phyloP scores from a whole-genome alignment of 2,329 filamentous ascomycete genomes.

The Helminthosporium solani region DNA sequence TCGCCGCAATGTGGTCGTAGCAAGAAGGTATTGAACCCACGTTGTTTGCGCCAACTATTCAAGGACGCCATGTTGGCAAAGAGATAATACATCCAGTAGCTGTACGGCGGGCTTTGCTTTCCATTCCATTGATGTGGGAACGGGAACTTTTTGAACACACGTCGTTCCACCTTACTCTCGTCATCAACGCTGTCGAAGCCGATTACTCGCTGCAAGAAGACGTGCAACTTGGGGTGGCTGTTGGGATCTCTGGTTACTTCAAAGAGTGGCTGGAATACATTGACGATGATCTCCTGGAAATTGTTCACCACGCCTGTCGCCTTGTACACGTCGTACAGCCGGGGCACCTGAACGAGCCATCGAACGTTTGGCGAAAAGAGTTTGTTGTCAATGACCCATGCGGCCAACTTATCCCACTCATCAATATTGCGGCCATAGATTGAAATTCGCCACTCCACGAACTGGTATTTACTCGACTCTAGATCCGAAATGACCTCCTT shows the following conservation, averaged over 20 bases:
- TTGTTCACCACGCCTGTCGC: constrained; percentile 80
- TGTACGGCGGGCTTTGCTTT: constrained; percentile 95
- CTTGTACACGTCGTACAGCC: constrained; percentile 95
- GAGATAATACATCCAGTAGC: constrained; percentile 98
- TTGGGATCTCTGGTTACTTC: constrained; percentile 87
- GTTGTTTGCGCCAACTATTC: constrained; percentile 85
- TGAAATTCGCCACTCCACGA: constrained; percentile 98
- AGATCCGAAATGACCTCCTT: constrained; percentile 97
- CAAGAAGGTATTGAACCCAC: constrained; percentile 94
- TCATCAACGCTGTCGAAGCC: constrained; percentile 98
- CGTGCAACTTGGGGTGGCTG: constrained; percentile 86
- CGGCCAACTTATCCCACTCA: constrained; percentile 97
- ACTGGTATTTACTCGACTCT: constrained; percentile 98
- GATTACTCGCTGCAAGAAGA: constrained; percentile 93
- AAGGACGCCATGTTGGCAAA: constrained; percentile 92
- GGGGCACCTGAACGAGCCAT: constrained; percentile 94
- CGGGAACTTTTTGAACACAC: constrained; percentile 94
- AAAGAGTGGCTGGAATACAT: constrained; percentile 91
- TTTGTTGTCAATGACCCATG: constrained; percentile 98
- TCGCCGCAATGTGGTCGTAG: constrained; percentile 94
- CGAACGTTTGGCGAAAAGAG: constrained; percentile 96
- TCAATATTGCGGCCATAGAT: constrained; percentile 90
- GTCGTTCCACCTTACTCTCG: constrained; percentile 92
- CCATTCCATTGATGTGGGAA: constrained; percentile 85
- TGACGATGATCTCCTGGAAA: constrained; percentile 86